Evolutionary conservation across 2,329 filamentous ascomycete genomes (phyloP), one percentile per base, ranked within the genome.

Genomic region (Monascus ruber): DNA sequence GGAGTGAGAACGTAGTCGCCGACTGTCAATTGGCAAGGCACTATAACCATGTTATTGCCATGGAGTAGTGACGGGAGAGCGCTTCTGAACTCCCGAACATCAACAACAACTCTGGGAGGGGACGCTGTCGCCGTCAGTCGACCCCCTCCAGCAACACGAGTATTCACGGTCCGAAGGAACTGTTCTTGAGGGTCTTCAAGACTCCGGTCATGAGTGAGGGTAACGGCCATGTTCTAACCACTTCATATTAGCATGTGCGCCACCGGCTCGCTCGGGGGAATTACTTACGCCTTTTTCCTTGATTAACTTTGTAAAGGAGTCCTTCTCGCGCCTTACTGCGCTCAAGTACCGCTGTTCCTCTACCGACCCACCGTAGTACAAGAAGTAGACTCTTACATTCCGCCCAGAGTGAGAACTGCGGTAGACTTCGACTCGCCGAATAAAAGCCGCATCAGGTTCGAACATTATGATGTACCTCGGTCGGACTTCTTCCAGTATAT

Each of bases 401-500:
- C 87, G 74, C 58, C 89, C 85, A 42, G 81, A 83, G 63, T 98
- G 91, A 6, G 88, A 95, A 38, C 87, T 94, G 31, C 91, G 80
- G 63, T 96, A 98, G 2, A 96, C 88, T 59, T 98, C 91, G 17
- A 98, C 83, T 31, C 89, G 75, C 9, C 91, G 79, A 53, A 96
- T 94, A 60, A 98, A 98, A 3, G 89, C 81, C 3, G 89, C 79
- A 48, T 96, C 87, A 1, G 91, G 89, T 58, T 96, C 91, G 62
- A 95, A 98, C 91, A 98, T 96, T 65, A 98, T 83, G 42, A 98
- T 86, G 61, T 95, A 95, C 43, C 85, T 80, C 28, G 91, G 91
- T 54, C 85, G 87, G 42, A 91, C 73, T 63, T 98, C 91, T 59
- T 98, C 89, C 1, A 98, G 74, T n/a, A 96, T 74, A 58, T 94